Percentiles rank a stretch among this genome's conserved stretches.
Conservation (phyloP, 164 flowering plant species). For the Vitis amurensis region DNA sequence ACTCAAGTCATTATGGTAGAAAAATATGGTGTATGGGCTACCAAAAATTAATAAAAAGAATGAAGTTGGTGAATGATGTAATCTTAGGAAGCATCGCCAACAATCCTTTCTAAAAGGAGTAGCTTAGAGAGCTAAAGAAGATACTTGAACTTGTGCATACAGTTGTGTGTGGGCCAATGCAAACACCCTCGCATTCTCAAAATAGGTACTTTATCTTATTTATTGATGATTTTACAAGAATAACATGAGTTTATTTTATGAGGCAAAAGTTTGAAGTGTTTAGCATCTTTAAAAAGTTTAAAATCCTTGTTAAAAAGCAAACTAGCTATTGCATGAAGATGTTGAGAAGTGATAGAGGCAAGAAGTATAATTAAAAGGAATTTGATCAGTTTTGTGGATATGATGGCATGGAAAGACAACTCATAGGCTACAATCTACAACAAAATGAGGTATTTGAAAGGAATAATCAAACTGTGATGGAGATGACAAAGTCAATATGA, state of each 20-base stretch:
- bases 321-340: background rate
- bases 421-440: background rate
- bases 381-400: background rate
- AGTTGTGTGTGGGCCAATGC: background rate
- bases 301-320: background rate
- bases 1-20: background rate
- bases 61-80: background rate
- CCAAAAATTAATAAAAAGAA: background rate
- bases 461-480: background rate
- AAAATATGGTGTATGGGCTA: background rate
- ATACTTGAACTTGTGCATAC: background rate
- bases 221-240: background rate
- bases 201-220: background rate
- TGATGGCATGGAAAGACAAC: background rate
- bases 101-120: background rate
- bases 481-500: background rate
- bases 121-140: background rate
- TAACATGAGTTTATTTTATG: background rate
- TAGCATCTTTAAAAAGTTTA: background rate
- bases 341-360: conserved; percentile 2
- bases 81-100: background rate
- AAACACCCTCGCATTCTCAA: background rate
- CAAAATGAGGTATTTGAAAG: background rate
- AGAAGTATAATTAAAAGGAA: background rate
- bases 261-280: background rate